A percentile compares a stretch with the other conserved stretches of the same genome.
phyloP scores from a whole-genome alignment of 2,329 filamentous ascomycete genomes.

The Zalaria obscura region DNA sequence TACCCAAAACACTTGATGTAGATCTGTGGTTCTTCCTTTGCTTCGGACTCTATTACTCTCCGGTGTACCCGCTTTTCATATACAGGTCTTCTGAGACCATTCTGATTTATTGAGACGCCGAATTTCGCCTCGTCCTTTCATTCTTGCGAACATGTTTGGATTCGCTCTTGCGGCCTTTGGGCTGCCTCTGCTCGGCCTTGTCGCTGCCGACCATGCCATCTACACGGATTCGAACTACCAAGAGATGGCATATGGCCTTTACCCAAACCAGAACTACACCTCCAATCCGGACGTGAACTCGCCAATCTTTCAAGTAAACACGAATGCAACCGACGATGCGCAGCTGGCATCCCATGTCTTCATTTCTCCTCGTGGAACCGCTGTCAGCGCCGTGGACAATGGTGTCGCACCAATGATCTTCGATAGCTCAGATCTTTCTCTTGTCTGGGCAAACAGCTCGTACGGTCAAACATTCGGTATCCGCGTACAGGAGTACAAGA shows the following conservation, averaged over 20 bases:
- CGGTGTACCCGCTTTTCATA: no score
- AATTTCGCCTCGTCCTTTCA: no score
- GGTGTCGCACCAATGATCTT: constrained; percentile 15
- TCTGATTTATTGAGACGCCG: no score
- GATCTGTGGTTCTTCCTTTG: no score
- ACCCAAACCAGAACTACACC: constrained; percentile 20
- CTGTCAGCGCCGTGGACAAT: constrained; percentile 4
- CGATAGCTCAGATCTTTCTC: constrained; percentile 12
- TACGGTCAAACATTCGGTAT: constrained; percentile 29
- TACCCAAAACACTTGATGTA: no score
- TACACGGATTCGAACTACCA: constrained; percentile 15
- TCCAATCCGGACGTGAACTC: constrained; percentile 17
- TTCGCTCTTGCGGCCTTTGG: background rate
- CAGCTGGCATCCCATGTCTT: constrained; percentile 1
- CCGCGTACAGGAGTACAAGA: constrained; percentile 22
- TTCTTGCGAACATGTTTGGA: background rate
- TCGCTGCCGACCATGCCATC: constrained; percentile 2
- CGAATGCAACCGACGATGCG: constrained; percentile 1
- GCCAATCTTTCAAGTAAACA: constrained; percentile 12
- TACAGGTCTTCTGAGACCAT: no score
- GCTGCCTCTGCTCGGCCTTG: constrained; percentile 1
- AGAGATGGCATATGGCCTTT: constrained; percentile 18
- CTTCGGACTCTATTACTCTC: no score
- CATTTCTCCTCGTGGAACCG: constrained; percentile 5
- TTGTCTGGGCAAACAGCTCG: constrained; percentile 17